Percentiles rank a stretch among this genome's conserved stretches.
These are phyloP conservation scores for Phanerodontia chrysosporium DNA, from an alignment of 768 basidiomycete genomes.

Conservation along the genomic window DNA sequence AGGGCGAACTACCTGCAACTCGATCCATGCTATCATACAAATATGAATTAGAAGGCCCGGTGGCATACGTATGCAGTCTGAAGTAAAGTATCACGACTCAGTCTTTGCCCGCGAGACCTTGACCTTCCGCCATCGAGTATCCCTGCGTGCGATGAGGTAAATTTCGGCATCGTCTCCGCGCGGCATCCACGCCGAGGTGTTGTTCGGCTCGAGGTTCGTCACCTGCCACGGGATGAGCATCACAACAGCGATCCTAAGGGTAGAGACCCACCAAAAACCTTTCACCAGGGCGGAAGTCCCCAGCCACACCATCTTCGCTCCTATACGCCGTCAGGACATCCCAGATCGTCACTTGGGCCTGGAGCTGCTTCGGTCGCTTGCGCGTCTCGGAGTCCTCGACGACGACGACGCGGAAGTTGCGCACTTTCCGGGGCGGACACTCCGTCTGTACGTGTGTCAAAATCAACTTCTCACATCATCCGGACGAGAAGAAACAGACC, in stretches of 20 bases:
- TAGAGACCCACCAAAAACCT: slow-evolving; percentile 54
- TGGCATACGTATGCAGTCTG: too few species aligned
- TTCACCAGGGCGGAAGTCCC: slow-evolving; percentile 57
- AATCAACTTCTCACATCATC: background rate
- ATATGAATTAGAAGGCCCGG: too few species aligned
- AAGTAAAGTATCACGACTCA: too few species aligned
- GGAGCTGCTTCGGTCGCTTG: slow-evolving; percentile 48
- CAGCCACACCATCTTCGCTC: slow-evolving; percentile 46
- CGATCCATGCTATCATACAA: too few species aligned
- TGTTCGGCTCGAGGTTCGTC: slow-evolving; percentile 69
- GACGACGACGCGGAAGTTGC: slow-evolving; percentile 70
- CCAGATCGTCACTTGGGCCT: slow-evolving; percentile 82
- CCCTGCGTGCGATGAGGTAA: slow-evolving; percentile 62
- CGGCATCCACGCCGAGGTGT: slow-evolving; percentile 69
- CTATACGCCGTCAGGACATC: slow-evolving; percentile 53
- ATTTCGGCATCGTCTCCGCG: slow-evolving; percentile 56
- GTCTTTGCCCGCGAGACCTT: background rate
- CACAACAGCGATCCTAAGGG: background rate
- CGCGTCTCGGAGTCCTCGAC: slow-evolving; percentile 58
- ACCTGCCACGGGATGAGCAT: slow-evolving; percentile 30
- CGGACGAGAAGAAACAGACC: slow-evolving; percentile 36
- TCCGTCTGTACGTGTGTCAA: slow-evolving; percentile 25
- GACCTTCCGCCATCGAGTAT: slow-evolving; percentile 54
- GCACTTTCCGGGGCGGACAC: slow-evolving; percentile 73
- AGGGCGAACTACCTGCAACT: too few species aligned